A percentile compares a stretch with the other conserved stretches of the same genome.
phyloP scores from a whole-genome alignment of 441 rosid species.

The Gossypium laxum region DNA sequence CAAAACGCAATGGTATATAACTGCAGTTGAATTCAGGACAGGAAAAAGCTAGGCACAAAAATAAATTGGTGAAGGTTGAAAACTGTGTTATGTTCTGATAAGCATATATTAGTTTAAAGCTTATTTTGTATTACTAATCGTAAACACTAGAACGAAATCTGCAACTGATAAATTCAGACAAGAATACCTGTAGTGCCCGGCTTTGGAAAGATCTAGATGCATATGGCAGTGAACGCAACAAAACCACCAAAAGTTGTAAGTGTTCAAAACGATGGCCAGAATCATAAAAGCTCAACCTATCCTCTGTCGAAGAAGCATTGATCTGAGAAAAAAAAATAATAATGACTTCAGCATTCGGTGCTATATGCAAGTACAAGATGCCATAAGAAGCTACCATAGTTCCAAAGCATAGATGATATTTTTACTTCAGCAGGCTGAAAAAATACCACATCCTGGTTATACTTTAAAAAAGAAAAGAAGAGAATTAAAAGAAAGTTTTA shows the following conservation, averaged over 20 bases:
- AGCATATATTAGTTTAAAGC: neutral
- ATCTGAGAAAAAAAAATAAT: constrained; percentile 44
- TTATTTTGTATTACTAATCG: neutral
- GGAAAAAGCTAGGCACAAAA: constrained; percentile 10
- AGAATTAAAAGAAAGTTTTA: neutral
- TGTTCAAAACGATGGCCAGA: constrained; percentile 94
- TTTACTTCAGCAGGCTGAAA: neutral
- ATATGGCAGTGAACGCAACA: constrained; percentile 74
- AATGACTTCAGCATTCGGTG: constrained; percentile 4
- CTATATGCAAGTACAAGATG: neutral
- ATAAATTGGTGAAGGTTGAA: neutral
- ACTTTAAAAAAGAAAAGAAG: neutral
- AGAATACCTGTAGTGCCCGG: constrained; percentile 81
- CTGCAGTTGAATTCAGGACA: neutral
- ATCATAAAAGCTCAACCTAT: constrained; percentile 82
- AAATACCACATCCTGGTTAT: neutral
- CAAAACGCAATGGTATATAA: neutral
- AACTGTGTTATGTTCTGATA: neutral
- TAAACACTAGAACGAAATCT: neutral
- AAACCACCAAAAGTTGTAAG: constrained; percentile 76
- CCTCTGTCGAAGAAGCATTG: constrained; percentile 87
- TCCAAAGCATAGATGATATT: neutral
- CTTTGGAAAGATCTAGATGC: constrained; percentile 75
- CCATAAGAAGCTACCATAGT: neutral
- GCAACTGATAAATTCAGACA: constrained; percentile 12